A percentile compares a stretch with the other conserved stretches of the same genome.
These are phyloP conservation scores for Cephalotrichum gorgonifer DNA, from an alignment of 2,329 filamentous ascomycete genomes.

Conservation along the genomic window DNA sequence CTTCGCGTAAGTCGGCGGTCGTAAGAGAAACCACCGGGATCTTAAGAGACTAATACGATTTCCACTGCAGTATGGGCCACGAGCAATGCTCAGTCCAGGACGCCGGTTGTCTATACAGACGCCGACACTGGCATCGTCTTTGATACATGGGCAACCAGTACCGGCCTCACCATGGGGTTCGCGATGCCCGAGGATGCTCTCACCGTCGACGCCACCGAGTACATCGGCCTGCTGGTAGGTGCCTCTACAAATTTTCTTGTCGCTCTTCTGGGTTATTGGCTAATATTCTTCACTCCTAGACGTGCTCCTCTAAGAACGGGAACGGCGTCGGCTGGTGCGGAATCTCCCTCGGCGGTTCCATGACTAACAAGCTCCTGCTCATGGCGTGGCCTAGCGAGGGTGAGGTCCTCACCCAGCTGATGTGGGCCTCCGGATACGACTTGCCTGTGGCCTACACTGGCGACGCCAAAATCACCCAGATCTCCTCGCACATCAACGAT, in stretches of 20 bases:
- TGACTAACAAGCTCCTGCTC: slow-evolving; percentile 47
- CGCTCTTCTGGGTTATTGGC: too few relatives aligned
- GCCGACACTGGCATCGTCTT: slow-evolving; percentile 41
- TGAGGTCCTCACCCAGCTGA: slow-evolving; percentile 45
- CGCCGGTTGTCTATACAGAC: slow-evolving; percentile 25
- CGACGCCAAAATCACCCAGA: slow-evolving; percentile 49
- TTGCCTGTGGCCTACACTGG: slow-evolving; percentile 49
- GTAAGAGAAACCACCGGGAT: background rate
- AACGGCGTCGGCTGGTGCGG: slow-evolving; percentile 46
- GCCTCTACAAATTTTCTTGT: background rate
- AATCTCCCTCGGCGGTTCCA: slow-evolving; percentile 42
- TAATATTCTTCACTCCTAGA: slow-evolving; percentile 16
- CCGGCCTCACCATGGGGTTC: slow-evolving; percentile 41
- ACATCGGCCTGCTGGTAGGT: slow-evolving; percentile 46
- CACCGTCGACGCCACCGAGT: slow-evolving; percentile 38
- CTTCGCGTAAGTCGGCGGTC: background rate
- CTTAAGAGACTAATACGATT: background rate
- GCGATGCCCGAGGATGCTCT: slow-evolving; percentile 39
- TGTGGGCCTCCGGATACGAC: slow-evolving; percentile 47
- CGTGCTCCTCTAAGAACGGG: slow-evolving; percentile 31
- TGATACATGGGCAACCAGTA: slow-evolving; percentile 32
- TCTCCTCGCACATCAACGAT: slow-evolving; percentile 45
- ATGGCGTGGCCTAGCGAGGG: slow-evolving; percentile 44
- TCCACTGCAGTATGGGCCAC: slow-evolving; percentile 1
- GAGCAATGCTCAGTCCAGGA: slow-evolving; percentile 8